phyloP scores from a whole-genome alignment of 2,329 filamentous ascomycete species.

The Thermothelomyces thermophilus region DNA sequence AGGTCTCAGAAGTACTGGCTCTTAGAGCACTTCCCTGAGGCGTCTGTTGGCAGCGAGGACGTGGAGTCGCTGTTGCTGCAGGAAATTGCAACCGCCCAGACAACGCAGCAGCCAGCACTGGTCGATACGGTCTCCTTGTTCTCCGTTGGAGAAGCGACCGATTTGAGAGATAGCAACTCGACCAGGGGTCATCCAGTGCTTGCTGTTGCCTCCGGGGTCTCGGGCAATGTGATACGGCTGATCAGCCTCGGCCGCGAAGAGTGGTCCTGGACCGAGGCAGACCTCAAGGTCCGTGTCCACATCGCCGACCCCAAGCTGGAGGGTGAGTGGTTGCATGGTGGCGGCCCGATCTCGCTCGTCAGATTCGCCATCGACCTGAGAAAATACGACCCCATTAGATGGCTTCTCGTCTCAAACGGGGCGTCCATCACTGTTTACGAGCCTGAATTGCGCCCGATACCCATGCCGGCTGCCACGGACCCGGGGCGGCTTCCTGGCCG shows the following conservation, averaged over 20 bases:
- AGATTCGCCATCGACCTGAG: slow-evolving; percentile 40
- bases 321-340: slow-evolving; percentile 50
- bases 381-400: slow-evolving; percentile 36
- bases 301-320: slow-evolving; percentile 36
- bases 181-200: slow-evolving; percentile 32
- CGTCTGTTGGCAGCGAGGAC: slow-evolving; percentile 34
- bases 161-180: slow-evolving; percentile 30
- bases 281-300: slow-evolving; percentile 42
- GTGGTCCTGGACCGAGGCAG: slow-evolving; percentile 48
- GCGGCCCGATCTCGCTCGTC: slow-evolving; percentile 44
- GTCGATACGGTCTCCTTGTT: slow-evolving; percentile 35
- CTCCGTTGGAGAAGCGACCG: slow-evolving; percentile 48
- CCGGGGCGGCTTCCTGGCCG: neutral
- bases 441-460: slow-evolving; percentile 38
- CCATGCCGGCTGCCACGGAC: neutral
- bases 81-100: slow-evolving; percentile 28
- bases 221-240: slow-evolving; percentile 52
- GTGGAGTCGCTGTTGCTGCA: slow-evolving; percentile 32
- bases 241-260: slow-evolving; percentile 42
- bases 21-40: slow-evolving; percentile 44
- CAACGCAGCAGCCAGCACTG: slow-evolving; percentile 4
- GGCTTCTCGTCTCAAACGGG: slow-evolving; percentile 49
- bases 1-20: slow-evolving; percentile 44
- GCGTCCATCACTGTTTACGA: slow-evolving; percentile 46
- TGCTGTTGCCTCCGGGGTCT: slow-evolving; percentile 48